These are phyloP conservation scores for Leucocoprinus leucothites DNA, from an alignment of 768 basidiomycete species.

Conservation along the genomic window DNA sequence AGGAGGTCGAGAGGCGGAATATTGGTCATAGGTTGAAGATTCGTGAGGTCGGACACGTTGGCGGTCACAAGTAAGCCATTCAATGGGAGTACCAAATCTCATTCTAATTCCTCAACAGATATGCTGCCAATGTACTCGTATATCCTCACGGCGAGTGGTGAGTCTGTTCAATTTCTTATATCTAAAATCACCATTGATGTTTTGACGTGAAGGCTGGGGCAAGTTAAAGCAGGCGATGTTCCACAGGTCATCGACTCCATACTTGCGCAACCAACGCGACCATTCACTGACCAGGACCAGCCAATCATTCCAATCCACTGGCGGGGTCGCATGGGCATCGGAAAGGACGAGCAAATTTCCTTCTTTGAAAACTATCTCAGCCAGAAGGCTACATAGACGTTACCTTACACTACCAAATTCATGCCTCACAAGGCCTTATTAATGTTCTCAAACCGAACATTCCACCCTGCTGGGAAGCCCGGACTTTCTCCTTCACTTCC, in stretches of 20 bases:
- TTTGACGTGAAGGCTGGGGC: conserved; percentile 51
- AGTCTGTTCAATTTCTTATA: conserved; percentile 16
- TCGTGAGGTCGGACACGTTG: conserved; percentile 74
- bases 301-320: conserved; percentile 51
- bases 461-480: conserved; percentile 31
- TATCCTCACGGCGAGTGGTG: conserved; percentile 77
- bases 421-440: conserved; percentile 16
- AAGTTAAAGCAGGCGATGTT: conserved; percentile 54
- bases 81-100: background rate
- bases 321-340: conserved; percentile 71
- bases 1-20: conserved; percentile 45
- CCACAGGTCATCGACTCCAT: conserved; percentile 49
- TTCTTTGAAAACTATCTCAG: conserved; percentile 21
- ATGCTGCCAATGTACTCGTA: conserved; percentile 66
- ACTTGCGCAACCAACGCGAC: conserved; percentile 25
- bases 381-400: background rate
- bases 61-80: conserved; percentile 73
- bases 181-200: background rate
- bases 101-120: conserved; percentile 30
- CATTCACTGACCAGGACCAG: conserved; percentile 23
- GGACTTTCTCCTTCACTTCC: conserved; percentile 21
- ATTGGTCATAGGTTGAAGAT: conserved; percentile 38
- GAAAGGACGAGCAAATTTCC: conserved; percentile 52
- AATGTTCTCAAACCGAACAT: conserved; percentile 22
- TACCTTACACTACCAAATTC: background rate